Evolutionary conservation across 768 basidiomycete genomes (phyloP).

Genomic region (Lactarius deliciosus): DNA sequence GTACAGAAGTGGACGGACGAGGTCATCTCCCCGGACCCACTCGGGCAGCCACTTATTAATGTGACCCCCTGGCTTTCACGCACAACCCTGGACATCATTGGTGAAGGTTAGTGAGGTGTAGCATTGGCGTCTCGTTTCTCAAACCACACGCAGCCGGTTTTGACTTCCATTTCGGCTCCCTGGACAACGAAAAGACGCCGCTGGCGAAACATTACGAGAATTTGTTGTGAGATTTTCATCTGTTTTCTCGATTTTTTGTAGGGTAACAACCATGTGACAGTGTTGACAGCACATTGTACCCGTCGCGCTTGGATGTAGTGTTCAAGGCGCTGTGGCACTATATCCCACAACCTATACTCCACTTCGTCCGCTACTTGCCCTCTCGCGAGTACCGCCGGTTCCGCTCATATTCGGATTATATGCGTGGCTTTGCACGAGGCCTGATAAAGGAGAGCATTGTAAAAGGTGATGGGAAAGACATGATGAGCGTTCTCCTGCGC

Average conservation of each 20-base stretch:
- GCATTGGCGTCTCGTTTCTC: not conserved
- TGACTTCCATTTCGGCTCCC: conserved; percentile 24
- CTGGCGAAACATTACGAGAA: conserved; percentile 19
- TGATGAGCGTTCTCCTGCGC: conserved; percentile 27
- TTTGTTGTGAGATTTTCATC: conserved; percentile 21
- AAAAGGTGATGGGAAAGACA: conserved; percentile 25
- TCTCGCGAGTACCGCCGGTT: conserved; percentile 24
- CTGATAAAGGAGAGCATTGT: conserved; percentile 15
- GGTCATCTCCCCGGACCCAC: conserved; percentile 18
- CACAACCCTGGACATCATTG: conserved; percentile 34
- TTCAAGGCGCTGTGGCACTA: conserved; percentile 25
- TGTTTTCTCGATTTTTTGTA: not conserved
- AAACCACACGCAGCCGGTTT: conserved; percentile 22
- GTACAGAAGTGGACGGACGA: conserved; percentile 34
- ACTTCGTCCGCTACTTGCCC: conserved; percentile 27
- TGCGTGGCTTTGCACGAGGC: conserved; percentile 14
- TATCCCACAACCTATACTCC: conserved; percentile 23
- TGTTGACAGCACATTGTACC: conserved; percentile 27
- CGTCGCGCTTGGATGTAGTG: conserved; percentile 20
- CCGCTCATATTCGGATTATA: conserved; percentile 18
- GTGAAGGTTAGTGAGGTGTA: conserved; percentile 27
- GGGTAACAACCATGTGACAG: conserved; percentile 7
- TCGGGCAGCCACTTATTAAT: conserved; percentile 26
- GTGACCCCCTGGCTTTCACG: conserved; percentile 32
- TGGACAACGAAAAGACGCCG: conserved; percentile 18